A percentile compares a stretch with the other conserved stretches of the same genome.
These are phyloP conservation scores for Lichtheimia corymbifera DNA, from an alignment of 371 early-diverging fungal species.

Conservation along the genomic window DNA sequence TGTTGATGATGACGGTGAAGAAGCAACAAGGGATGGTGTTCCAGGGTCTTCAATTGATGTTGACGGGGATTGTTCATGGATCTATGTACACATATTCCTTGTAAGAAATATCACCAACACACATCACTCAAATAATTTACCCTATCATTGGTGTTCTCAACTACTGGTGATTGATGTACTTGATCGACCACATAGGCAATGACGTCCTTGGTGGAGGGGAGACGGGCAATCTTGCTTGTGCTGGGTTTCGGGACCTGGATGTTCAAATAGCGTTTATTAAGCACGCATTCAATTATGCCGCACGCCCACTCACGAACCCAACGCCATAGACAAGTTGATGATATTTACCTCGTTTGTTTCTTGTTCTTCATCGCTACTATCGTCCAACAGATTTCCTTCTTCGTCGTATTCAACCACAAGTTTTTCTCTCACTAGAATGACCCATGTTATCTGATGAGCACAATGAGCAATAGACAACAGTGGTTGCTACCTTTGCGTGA, in stretches of 20 bases:
- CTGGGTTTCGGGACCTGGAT: constrained; percentile 6
- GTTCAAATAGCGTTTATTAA: too few relatives aligned
- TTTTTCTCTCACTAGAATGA: constrained; percentile 32
- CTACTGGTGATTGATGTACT: constrained; percentile 5
- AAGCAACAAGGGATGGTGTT: constrained; percentile 8
- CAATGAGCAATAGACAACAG: neutral
- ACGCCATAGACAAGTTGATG: too few relatives aligned
- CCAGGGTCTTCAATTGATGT: neutral
- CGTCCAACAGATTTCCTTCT: constrained; percentile 37
- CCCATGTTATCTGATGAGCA: neutral
- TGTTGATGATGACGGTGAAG: constrained; percentile 2
- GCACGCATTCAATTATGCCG: neutral
- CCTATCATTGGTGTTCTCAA: neutral
- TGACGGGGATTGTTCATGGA: too few relatives aligned
- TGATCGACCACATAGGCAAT: constrained; percentile 26
- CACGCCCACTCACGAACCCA: neutral
- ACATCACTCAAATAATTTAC: neutral
- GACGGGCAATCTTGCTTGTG: constrained; percentile 9
- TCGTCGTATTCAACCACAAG: constrained; percentile 52
- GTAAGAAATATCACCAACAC: too few relatives aligned
- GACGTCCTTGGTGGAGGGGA: constrained; percentile 23
- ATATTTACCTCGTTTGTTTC: constrained; percentile 3
- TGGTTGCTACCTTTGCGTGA: constrained; percentile 32
- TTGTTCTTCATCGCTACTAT: constrained; percentile 32
- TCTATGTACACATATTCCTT: too few relatives aligned